Evolutionary conservation across 768 basidiomycete species (phyloP), one percentile per base, ranked within the genome.

Genomic region (Lentinula edodes): DNA sequence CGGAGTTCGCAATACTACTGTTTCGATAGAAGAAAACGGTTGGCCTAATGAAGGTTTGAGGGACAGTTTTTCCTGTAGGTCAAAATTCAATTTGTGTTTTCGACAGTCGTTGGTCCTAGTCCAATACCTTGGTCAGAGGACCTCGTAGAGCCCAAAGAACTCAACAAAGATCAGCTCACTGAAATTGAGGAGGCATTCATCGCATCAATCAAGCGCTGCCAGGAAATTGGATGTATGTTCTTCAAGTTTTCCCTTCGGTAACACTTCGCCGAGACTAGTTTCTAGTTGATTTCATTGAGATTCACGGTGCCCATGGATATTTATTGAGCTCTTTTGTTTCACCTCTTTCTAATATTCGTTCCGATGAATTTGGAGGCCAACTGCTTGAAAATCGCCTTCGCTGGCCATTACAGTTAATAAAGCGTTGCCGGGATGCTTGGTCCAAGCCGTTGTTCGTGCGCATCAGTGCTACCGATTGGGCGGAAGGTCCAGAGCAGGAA

Each of bases 371-470:
- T 68, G 91, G 92, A 10, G 91, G 91, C 5, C 75, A 75, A 64
- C 71, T 80, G 7, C 76, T 93, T 39, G 84, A 86, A 65, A 91
- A 93, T 75, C 83, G 92, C 38, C 70, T 90, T 61, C 84, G 90
- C 28, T 83, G 84, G 63, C 80, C 88, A 2, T 76, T 91, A 38
- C 83, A 83, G 46, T 63, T 93, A 48, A 72, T 84, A 51, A 68
- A 79, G 48, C 69, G 75, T 23, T 73, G 83, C 32, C 83, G 90
- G 6, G 74, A 76, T 46, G 79, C 73, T 5, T 91, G 88, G 89
- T 63, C 69, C 57, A 85, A 83, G 61, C 89, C 91, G 3, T 78
- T 94, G 12, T 91, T 93, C 72, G 84, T 88, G 53, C 77, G 88
- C 20, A 78, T 90, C 52, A 85, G 84, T 58, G 89, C 86, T 10